Conservation (phyloP, 2,329 filamentous ascomycete species). For the Xylaria sp. region DNA sequence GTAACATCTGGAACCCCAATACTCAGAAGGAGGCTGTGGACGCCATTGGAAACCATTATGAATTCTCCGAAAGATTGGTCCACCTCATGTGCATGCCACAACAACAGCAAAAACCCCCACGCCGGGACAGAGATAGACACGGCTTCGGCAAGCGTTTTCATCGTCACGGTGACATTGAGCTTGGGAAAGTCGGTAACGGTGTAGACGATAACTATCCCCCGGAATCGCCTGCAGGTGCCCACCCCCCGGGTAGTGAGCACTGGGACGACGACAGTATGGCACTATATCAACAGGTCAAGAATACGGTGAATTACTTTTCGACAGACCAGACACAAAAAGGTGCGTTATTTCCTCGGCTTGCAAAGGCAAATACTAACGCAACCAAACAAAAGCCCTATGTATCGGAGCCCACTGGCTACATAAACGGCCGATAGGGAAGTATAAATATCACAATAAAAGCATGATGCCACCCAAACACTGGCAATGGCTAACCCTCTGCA, state of each 20-base stretch:
- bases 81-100: constrained; percentile 57
- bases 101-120: constrained; percentile 14
- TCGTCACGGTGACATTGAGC: constrained; percentile 31
- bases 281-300: constrained; percentile 62
- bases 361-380: constrained; percentile 27
- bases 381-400: constrained; percentile 62
- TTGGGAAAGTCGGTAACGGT: constrained; percentile 22
- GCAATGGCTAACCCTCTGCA: constrained; percentile 74
- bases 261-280: constrained; percentile 38
- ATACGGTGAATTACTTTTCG: constrained; percentile 78
- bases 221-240: constrained; percentile 14
- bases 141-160: constrained; percentile 20
- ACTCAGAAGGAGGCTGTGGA: constrained; percentile 60
- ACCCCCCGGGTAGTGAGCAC: constrained; percentile 7
- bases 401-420: constrained; percentile 73
- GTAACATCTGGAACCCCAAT: constrained; percentile 74
- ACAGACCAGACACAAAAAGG: constrained; percentile 72
- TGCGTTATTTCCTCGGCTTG: constrained; percentile 42
- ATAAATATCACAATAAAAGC: constrained; percentile 37
- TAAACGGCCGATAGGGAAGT: constrained; percentile 40
- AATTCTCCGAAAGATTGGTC: constrained; percentile 69
- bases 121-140: constrained; percentile 25
- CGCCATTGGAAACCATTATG: constrained; percentile 64
- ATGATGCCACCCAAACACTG: constrained; percentile 56
- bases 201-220: constrained; percentile 7